These are phyloP conservation scores for Capronia coronata DNA, from an alignment of 2,329 filamentous ascomycete genomes.

Conservation along the genomic window DNA sequence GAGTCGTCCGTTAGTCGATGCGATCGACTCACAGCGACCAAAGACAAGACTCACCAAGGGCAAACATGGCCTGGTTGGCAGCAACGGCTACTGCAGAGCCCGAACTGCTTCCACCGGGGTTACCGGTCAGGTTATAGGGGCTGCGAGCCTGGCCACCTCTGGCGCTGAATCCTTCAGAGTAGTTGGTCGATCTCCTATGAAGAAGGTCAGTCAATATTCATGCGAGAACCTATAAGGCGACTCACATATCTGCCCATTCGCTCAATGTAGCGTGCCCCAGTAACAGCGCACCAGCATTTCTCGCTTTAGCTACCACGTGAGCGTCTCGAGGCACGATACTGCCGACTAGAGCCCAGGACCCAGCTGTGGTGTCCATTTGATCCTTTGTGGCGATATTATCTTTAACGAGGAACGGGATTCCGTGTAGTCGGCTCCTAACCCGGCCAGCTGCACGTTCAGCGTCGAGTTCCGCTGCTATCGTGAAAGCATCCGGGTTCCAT, in stretches of 20 bases:
- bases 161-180: conserved; percentile 61
- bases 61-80: conserved; percentile 56
- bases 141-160: conserved; percentile 59
- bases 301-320: conserved; percentile 54
- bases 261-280: conserved; percentile 64
- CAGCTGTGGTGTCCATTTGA: conserved; percentile 67
- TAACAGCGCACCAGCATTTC: conserved; percentile 60
- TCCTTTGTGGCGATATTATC: conserved; percentile 66
- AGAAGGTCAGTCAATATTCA: too few species aligned
- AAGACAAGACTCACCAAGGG: too few species aligned
- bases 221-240: too few species aligned
- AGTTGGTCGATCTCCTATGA: conserved; percentile 50
- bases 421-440: conserved; percentile 60
- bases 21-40: too few species aligned
- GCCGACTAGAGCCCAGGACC: conserved; percentile 61
- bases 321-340: conserved; percentile 62
- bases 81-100: conserved; percentile 61
- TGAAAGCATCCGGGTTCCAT: conserved; percentile 59
- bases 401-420: conserved; percentile 69
- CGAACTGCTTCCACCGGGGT: conserved; percentile 62
- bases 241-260: conserved; percentile 65
- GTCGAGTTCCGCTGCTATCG: conserved; percentile 57
- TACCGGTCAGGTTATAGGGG: conserved; percentile 62
- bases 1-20: background rate
- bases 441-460: conserved; percentile 51